Evolutionary conservation across 805 yeast species (phyloP), one percentile per base, ranked within the genome.

Genomic region (Barnettozyma vustinii): DNA sequence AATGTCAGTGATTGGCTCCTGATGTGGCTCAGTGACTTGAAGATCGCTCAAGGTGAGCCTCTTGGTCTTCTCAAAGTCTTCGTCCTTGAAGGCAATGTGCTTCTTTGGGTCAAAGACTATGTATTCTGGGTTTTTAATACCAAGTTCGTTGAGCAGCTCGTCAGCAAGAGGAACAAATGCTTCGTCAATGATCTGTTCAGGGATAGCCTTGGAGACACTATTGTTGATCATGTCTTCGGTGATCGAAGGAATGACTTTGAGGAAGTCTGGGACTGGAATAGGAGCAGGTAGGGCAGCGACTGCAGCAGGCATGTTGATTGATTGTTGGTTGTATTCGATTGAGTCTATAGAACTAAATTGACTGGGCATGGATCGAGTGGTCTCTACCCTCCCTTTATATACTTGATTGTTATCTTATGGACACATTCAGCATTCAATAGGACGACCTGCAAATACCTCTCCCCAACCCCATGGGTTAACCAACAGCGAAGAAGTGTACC

Each of bases 1-100:
- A 55, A 79, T 69, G 3, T 72, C 73, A 20, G 80, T 71, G 46
- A 80, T 76, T 59, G 77, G 81, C 50, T 69, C 65, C 39, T 70
- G 69, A 53, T 67, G 62, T 39, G 71, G 56, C 9, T 48, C 40
- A 5, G 51, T 49, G 48, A 73, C 61, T 0, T 79, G 80, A 49
- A 80, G 66, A 51, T 80, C 83, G 42, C 67, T 73, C 73, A 79
- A 71, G 3, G 74, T 69, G 43, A 69, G 62, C 44, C 62, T 64
- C 49, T 69, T 64, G 20, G 73, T 71, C 26, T 59, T 62, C 10
- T 65, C 62, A 47, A 57, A 72, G 52, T 63, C 63, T 42, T 69
- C 71, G 46, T 68, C 70, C 27, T 66, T 68, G 57, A 66, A 68
- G 6, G 67, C 56, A 20, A 73, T 49, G 57, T 73, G 76, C 50